Percentiles rank a stretch among this genome's conserved stretches.
Evolutionary conservation across 331 rosid genomes (phyloP).

Genomic region (Acacia pycnantha): DNA sequence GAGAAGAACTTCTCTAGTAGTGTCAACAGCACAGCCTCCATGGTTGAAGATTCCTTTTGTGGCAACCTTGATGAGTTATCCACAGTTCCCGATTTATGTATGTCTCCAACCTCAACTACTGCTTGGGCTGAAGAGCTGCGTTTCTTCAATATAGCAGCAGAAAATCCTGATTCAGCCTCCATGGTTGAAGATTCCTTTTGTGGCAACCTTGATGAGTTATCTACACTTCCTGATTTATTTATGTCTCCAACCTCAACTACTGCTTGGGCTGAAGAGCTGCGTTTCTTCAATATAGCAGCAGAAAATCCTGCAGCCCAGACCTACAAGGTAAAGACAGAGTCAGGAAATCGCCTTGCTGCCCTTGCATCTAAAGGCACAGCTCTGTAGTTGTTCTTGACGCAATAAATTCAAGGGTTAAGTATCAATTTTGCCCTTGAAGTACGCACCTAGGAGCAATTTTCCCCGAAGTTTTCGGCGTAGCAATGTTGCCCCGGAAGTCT

Average conservation of each 20-base stretch:
- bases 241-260: slow-evolving; percentile 25
- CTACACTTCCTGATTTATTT: slow-evolving; percentile 33
- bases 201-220: slow-evolving; percentile 36
- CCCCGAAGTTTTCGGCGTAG: too few species aligned
- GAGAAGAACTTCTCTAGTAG: slow-evolving; percentile 70
- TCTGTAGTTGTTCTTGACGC: neutral
- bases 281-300: slow-evolving; percentile 74
- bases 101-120: slow-evolving; percentile 23
- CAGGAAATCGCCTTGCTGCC: neutral
- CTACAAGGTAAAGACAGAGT: slow-evolving; percentile 32
- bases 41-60: slow-evolving; percentile 43
- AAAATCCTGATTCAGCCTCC: slow-evolving; percentile 67
- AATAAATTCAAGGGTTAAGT: neutral
- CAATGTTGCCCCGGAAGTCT: too few species aligned
- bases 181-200: slow-evolving; percentile 41
- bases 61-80: slow-evolving; percentile 34
- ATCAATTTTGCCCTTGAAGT: too few species aligned
- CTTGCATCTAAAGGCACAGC: neutral
- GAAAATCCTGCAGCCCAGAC: slow-evolving; percentile 97
- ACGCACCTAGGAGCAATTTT: too few species aligned
- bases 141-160: slow-evolving; percentile 75
- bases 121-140: slow-evolving; percentile 45
- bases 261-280: slow-evolving; percentile 43
- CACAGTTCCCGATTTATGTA: slow-evolving; percentile 31
- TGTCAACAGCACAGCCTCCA: slow-evolving; percentile 52